phyloP scores from a whole-genome alignment of 495 filamentous ascomycete species.

The Neurospora sp. region DNA sequence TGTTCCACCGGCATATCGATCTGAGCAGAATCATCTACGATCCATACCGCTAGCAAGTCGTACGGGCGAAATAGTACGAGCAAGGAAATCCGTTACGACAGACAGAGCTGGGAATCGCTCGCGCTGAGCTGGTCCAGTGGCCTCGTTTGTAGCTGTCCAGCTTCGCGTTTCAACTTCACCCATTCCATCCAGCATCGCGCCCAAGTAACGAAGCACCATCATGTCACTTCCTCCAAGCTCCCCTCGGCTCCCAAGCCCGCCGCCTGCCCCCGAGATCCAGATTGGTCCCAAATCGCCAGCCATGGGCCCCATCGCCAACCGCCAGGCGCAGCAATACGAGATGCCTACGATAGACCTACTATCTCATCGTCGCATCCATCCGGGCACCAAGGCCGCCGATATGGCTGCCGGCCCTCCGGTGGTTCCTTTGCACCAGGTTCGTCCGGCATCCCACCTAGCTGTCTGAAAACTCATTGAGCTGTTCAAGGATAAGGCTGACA shows the following conservation, averaged over 20 bases:
- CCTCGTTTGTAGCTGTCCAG: neutral
- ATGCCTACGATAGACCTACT: conserved; percentile 42
- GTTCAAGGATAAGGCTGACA: conserved; percentile 1
- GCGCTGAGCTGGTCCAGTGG: neutral
- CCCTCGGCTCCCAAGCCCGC: conserved; percentile 78
- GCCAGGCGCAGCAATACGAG: conserved; percentile 49
- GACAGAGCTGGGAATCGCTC: neutral
- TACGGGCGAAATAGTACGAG: neutral
- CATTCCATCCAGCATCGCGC: neutral
- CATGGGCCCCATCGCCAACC: conserved; percentile 43
- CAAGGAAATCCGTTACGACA: neutral
- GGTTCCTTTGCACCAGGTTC: conserved; percentile 71
- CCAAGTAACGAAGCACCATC: conserved; percentile 2
- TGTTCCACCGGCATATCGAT: neutral
- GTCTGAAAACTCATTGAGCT: neutral
- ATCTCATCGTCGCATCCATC: conserved; percentile 73
- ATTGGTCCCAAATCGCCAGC: conserved; percentile 75
- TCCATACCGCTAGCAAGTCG: neutral
- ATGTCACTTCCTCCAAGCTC: conserved; percentile 65
- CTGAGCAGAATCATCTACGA: neutral
- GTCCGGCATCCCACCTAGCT: conserved; percentile 11
- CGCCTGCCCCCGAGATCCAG: conserved; percentile 84
- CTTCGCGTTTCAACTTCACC: neutral
- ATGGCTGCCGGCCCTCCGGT: conserved; percentile 89
- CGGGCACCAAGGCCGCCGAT: conserved; percentile 79